A percentile compares a stretch with the other conserved stretches of the same genome.
These are phyloP conservation scores for Agaricus blazei DNA, from an alignment of 768 basidiomycete genomes.

Conservation along the genomic window DNA sequence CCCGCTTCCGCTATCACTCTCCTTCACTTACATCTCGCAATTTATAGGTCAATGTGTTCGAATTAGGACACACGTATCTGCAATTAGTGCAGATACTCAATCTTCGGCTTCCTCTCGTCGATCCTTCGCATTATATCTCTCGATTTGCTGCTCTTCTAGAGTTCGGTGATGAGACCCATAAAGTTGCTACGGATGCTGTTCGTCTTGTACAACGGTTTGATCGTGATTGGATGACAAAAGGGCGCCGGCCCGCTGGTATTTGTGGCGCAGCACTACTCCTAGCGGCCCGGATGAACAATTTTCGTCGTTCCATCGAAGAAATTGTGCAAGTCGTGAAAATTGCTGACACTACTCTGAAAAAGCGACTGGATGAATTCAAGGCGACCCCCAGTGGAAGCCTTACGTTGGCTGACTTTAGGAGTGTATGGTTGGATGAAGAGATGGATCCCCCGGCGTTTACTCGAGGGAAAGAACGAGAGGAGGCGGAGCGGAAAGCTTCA, in stretches of 20 bases:
- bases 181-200: conserved; percentile 89
- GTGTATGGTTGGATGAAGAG: conserved; percentile 87
- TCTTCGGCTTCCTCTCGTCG: conserved; percentile 81
- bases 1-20: not conserved
- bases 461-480: conserved; percentile 69
- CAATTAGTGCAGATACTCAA: conserved; percentile 88
- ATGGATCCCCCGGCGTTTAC: conserved; percentile 90
- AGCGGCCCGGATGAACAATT: conserved; percentile 98
- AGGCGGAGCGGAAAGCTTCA: conserved; percentile 40
- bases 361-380: conserved; percentile 93
- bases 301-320: conserved; percentile 87
- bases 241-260: conserved; percentile 93
- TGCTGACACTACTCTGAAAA: conserved; percentile 91
- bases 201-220: conserved; percentile 92
- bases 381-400: conserved; percentile 80
- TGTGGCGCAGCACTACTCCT: conserved; percentile 94
- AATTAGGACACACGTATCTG: conserved; percentile 93
- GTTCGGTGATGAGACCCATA: conserved; percentile 91
- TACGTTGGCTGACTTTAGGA: conserved; percentile 86
- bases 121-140: conserved; percentile 95
- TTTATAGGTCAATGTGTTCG: conserved; percentile 89
- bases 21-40: not conserved
- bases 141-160: conserved; percentile 93
- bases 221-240: conserved; percentile 96
- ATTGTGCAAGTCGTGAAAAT: conserved; percentile 99